Percentiles rank a stretch among this genome's conserved stretches.
These are phyloP conservation scores for Afroboletus lepidellus DNA, from an alignment of 1,284 basidiomycete species.

Conservation along the genomic window DNA sequence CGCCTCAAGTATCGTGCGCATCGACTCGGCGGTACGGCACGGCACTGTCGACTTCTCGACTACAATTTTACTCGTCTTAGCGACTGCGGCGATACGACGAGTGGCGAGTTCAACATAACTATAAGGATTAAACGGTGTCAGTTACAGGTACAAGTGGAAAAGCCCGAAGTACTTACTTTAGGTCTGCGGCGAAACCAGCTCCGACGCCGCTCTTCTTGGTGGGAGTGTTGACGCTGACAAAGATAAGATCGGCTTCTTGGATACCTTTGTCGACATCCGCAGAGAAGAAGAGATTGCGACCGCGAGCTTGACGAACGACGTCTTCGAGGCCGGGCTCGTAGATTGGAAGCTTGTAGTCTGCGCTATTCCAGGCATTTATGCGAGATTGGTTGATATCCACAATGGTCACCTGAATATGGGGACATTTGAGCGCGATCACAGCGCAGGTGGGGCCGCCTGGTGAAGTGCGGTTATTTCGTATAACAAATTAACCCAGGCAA, in stretches of 20 bases:
- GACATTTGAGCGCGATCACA: conserved; percentile 93
- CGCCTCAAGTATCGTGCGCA: conserved; percentile 98
- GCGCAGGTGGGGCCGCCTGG: conserved; percentile 91
- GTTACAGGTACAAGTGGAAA: background rate
- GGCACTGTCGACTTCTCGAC: conserved; percentile 99
- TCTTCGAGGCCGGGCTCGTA: conserved; percentile 98
- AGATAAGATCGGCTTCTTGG: conserved; percentile 88
- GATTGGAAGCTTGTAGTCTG: conserved; percentile 78
- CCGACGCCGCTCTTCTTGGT: conserved; percentile 98
- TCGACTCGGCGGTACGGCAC: conserved; percentile 96
- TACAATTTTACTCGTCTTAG: conserved; percentile 93
- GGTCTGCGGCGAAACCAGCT: conserved; percentile 95
- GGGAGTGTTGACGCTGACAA: conserved; percentile 93
- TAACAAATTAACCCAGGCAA: background rate
- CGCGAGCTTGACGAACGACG: conserved; percentile 86
- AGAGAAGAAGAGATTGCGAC: conserved; percentile 96
- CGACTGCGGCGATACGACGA: conserved; percentile 90
- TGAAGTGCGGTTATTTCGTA: conserved; percentile 8
- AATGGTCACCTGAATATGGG: conserved; percentile 93
- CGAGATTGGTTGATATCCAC: conserved; percentile 96
- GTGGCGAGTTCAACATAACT: conserved; percentile 97
- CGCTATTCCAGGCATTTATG: conserved; percentile 94
- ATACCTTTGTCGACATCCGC: conserved; percentile 95
- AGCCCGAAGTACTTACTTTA: conserved; percentile 66
- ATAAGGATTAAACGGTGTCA: conserved; percentile 9